A percentile compares a stretch with the other conserved stretches of the same genome.
phyloP scores from a whole-genome alignment of 2,329 filamentous ascomycete genomes.

The Curvularia verruculosa region DNA sequence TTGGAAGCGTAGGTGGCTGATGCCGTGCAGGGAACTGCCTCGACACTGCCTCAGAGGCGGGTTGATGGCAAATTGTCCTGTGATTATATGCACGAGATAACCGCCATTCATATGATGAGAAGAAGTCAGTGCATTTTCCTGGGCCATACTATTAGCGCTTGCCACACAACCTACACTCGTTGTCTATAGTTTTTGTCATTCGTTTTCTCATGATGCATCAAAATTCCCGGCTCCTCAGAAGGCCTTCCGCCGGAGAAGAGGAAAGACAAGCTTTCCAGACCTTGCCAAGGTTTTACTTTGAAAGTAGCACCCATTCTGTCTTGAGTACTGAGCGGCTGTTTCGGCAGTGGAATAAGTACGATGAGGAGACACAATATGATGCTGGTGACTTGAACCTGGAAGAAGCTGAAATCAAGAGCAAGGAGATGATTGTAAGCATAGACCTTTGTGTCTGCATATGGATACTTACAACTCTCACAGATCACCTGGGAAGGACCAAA shows the following conservation, averaged over 20 bases:
- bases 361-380: conserved; percentile 22
- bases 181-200: not conserved
- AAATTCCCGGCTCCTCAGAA: conserved; percentile 19
- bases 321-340: conserved; percentile 32
- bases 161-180: not conserved
- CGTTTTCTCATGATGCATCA: conserved; percentile 19
- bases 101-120: not conserved
- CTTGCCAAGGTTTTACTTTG: conserved; percentile 30
- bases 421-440: conserved; percentile 26
- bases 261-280: conserved; percentile 10
- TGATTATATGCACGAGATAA: conserved; percentile 2
- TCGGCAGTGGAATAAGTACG: conserved; percentile 15
- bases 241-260: conserved; percentile 11
- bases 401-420: conserved; percentile 6
- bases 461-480: conserved; percentile 22
- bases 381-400: conserved; percentile 13
- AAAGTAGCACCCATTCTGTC: conserved; percentile 22
- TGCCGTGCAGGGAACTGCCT: conserved; percentile 11
- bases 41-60: conserved; percentile 23
- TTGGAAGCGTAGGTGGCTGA: conserved; percentile 3
- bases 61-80: not conserved
- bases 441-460: not conserved
- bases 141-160: not conserved
- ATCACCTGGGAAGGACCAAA: conserved; percentile 55
- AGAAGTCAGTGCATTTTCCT: not conserved